Evolutionary conservation across 163 green algal species (phyloP).

Genomic region (Trebouxiophyceae sp.): DNA sequence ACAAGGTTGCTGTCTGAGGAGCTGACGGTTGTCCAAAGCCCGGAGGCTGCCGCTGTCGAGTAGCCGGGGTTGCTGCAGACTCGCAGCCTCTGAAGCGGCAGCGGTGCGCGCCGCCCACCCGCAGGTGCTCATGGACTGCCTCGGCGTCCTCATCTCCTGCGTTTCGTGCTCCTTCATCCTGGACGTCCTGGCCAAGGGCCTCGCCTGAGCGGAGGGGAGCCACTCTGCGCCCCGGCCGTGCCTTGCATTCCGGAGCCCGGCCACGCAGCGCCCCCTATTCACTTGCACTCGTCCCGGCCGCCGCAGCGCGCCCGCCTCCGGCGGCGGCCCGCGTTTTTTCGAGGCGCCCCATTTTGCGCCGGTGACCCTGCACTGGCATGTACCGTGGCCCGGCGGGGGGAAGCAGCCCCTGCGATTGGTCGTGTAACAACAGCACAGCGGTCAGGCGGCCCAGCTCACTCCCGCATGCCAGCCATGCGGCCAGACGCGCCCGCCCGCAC

Average conservation of each 20-base stretch:
- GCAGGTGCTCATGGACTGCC: conserved; percentile 79
- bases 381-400: too few relatives aligned
- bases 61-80: background rate
- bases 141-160: conserved; percentile 80
- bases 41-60: background rate
- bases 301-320: too few relatives aligned
- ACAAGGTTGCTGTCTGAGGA: background rate
- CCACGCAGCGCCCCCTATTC: too few relatives aligned
- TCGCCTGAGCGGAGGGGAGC: background rate
- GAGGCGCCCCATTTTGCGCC: too few relatives aligned
- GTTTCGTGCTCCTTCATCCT: conserved; percentile 70
- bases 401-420: too few relatives aligned
- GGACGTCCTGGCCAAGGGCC: conserved; percentile 7
- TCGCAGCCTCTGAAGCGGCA: background rate
- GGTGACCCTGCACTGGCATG: too few relatives aligned
- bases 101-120: background rate
- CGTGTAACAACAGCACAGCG: background rate
- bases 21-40: background rate
- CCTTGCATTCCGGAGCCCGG: too few relatives aligned
- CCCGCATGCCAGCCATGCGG: background rate
- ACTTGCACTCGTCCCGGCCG: too few relatives aligned
- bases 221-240: background rate
- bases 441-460: background rate
- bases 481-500: background rate
- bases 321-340: too few relatives aligned